Conservation (phyloP, 2,329 filamentous ascomycete genomes). For the Stagonosporopsis rhizophila region DNA sequence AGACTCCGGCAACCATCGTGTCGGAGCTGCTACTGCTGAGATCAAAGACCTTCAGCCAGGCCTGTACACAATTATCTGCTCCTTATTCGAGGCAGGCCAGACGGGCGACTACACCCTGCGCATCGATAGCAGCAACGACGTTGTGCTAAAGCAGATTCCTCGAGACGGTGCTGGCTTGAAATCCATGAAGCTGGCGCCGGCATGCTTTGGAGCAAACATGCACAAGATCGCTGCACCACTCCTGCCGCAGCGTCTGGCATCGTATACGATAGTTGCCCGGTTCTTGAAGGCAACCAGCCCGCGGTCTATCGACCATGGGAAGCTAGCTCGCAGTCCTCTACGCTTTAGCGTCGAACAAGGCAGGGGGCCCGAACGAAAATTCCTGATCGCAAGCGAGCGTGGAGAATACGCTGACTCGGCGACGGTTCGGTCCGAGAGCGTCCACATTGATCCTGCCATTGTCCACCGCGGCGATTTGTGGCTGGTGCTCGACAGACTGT, state of each 20-base stretch:
- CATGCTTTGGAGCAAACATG: slow-evolving; percentile 58
- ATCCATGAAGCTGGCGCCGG: slow-evolving; percentile 63
- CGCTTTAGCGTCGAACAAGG: slow-evolving; percentile 77
- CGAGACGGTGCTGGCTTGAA: slow-evolving; percentile 79
- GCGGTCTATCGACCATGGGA: slow-evolving; percentile 35
- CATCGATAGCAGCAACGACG: slow-evolving; percentile 69
- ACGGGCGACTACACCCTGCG: slow-evolving; percentile 76
- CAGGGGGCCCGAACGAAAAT: slow-evolving; percentile 70
- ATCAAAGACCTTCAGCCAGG: slow-evolving; percentile 69
- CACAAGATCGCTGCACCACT: slow-evolving; percentile 64
- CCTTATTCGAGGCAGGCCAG: slow-evolving; percentile 85
- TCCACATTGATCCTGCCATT: slow-evolving; percentile 74
- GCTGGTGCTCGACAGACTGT: slow-evolving; percentile 83
- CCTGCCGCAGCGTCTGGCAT: slow-evolving; percentile 62
- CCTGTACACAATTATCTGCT: slow-evolving; percentile 86
- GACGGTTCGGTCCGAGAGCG: slow-evolving; percentile 71
- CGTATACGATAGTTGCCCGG: slow-evolving; percentile 64
- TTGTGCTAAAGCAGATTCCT: slow-evolving; percentile 67
- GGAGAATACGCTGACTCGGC: slow-evolving; percentile 77
- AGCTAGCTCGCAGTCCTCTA: slow-evolving; percentile 59
- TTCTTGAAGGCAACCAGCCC: slow-evolving; percentile 48
- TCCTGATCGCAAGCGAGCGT: slow-evolving; percentile 71
- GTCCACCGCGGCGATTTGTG: slow-evolving; percentile 67
- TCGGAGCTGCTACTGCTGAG: slow-evolving; percentile 76
- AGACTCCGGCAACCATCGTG: slow-evolving; percentile 87